A percentile compares a stretch with the other conserved stretches of the same genome.
phyloP scores from a whole-genome alignment of 176 grass and related monocot species.

The Ensete glaucum region DNA sequence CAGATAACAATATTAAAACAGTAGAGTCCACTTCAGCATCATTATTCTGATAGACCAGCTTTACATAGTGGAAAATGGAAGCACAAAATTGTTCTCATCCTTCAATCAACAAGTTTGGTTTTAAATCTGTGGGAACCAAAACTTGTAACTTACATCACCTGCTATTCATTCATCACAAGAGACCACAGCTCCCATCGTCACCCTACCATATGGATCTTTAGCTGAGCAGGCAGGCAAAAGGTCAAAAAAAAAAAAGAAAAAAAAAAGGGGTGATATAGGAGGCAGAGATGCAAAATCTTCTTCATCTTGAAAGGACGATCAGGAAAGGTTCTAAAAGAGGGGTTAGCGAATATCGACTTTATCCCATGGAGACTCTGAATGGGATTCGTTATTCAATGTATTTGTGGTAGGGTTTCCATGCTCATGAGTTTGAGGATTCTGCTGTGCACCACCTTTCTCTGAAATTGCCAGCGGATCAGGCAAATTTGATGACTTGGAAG shows the following conservation, averaged over 20 bases:
- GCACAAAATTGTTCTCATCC: neutral
- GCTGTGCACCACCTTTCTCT: neutral
- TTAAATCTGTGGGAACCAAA: neutral
- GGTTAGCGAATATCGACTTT: neutral
- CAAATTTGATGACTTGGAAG: slow-evolving; percentile 1
- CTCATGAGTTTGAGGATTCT: neutral
- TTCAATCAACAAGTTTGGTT: neutral
- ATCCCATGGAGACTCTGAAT: neutral
- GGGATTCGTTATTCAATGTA: neutral
- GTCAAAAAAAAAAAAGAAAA: neutral
- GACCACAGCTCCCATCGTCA: neutral
- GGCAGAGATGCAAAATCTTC: slow-evolving; percentile 4
- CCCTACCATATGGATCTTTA: neutral
- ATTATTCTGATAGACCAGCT: neutral
- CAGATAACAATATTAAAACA: neutral
- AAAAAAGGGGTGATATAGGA: neutral
- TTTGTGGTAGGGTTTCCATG: neutral
- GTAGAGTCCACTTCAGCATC: neutral
- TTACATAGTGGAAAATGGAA: neutral
- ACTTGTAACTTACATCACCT: slow-evolving; percentile 2
- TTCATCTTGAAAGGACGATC: neutral
- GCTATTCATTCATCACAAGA: slow-evolving; percentile 2
- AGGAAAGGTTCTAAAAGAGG: neutral
- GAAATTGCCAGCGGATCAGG: slow-evolving; percentile 4
- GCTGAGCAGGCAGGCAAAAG: neutral